Conservation (phyloP, 768 basidiomycete genomes). For the Hemileccinum impolitum region DNA sequence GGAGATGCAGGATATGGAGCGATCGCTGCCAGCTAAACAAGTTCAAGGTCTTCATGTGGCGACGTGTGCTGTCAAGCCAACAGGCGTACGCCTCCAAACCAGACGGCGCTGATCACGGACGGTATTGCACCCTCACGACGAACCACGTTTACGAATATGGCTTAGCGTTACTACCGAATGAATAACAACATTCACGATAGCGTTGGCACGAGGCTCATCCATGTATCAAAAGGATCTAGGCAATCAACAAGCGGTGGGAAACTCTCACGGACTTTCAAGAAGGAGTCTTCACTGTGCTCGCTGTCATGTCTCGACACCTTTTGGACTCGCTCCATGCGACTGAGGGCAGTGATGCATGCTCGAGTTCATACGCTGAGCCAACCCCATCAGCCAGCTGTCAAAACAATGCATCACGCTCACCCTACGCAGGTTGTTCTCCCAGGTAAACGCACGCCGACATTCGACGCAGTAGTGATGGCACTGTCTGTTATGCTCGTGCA, state of each 20-base stretch:
- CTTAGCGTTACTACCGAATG: not conserved
- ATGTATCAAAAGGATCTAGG: not conserved
- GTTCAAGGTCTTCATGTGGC: slow-evolving; percentile 15
- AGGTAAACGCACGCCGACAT: slow-evolving; percentile 44
- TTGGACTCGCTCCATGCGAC: too few species aligned
- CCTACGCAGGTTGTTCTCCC: slow-evolving; percentile 13
- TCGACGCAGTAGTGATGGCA: slow-evolving; percentile 40
- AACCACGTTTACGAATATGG: too few species aligned
- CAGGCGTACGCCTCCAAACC: not conserved
- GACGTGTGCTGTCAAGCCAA: slow-evolving; percentile 23
- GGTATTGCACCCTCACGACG: too few species aligned
- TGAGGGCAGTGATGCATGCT: too few species aligned
- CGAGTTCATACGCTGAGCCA: slow-evolving; percentile 45
- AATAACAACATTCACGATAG: not conserved
- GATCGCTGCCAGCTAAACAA: slow-evolving; percentile 5
- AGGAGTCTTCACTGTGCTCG: too few species aligned
- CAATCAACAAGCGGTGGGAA: slow-evolving; percentile 16
- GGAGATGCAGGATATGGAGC: slow-evolving; percentile 9
- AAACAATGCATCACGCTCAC: slow-evolving; percentile 4
- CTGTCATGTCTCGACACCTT: too few species aligned
- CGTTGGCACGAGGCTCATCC: slow-evolving; percentile 11
- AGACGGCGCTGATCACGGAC: too few species aligned
- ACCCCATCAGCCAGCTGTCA: not conserved
- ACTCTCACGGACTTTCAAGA: slow-evolving; percentile 28
- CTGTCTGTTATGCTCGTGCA: slow-evolving; percentile 50